Conservation (phyloP, 257 asterid genomes). For the Mentha longifolia region DNA sequence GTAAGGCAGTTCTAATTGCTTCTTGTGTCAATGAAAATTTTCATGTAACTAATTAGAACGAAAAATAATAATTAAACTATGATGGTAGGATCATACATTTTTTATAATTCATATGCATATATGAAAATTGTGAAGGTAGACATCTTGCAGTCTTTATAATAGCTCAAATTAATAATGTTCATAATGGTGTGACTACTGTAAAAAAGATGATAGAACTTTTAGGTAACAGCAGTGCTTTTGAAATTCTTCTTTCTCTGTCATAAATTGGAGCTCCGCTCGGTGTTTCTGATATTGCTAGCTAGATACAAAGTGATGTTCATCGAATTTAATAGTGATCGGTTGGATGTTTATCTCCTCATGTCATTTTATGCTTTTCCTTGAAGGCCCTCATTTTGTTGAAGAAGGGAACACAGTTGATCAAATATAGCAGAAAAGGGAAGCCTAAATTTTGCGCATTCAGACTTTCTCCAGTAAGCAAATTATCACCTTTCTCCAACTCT, state of each 20-base stretch:
- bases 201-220: background rate
- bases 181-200: background rate
- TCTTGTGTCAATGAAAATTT: background rate
- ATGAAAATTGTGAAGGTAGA: background rate
- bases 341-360: conserved; percentile 25
- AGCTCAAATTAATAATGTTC: background rate
- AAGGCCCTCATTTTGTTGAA: conserved; percentile 87
- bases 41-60: background rate
- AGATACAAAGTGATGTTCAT: conserved; percentile 2
- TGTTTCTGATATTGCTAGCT: background rate
- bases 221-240: background rate
- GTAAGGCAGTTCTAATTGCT: background rate
- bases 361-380: conserved; percentile 27
- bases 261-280: background rate
- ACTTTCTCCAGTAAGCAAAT: conserved; percentile 79
- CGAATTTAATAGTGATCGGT: background rate
- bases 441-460: conserved; percentile 92
- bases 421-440: conserved; percentile 96
- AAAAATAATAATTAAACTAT: background rate
- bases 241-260: background rate
- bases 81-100: background rate
- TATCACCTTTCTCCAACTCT: conserved; percentile 2
- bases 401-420: conserved; percentile 92
- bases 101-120: background rate
- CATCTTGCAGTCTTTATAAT: background rate